These are phyloP conservation scores for Marasmius sp. DNA, from an alignment of 1,284 basidiomycete genomes.

Conservation along the genomic window DNA sequence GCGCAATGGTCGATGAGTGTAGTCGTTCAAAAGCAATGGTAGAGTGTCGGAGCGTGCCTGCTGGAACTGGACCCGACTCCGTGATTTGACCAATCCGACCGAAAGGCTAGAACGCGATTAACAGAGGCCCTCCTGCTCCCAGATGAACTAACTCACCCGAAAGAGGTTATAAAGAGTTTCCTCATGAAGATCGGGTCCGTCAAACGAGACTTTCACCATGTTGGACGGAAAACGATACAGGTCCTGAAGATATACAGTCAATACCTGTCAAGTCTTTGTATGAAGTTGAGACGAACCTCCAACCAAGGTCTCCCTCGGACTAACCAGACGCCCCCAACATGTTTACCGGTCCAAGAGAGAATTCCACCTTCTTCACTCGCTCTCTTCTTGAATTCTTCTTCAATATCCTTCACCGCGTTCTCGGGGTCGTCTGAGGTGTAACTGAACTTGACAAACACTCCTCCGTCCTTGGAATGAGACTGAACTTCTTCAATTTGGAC, in stretches of 20 bases:
- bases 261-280: neutral
- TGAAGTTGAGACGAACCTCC: slow-evolving; percentile 53
- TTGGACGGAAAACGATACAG: slow-evolving; percentile 79
- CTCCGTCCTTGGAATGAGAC: slow-evolving; percentile 77
- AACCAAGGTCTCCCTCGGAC: slow-evolving; percentile 84
- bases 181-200: slow-evolving; percentile 83
- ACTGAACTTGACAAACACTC: slow-evolving; percentile 82
- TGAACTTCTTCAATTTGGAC: slow-evolving; percentile 62
- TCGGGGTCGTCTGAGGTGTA: slow-evolving; percentile 49
- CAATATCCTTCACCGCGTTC: slow-evolving; percentile 46
- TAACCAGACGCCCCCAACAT: slow-evolving; percentile 66
- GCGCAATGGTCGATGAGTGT: slow-evolving; percentile 77
- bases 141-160: slow-evolving; percentile 46
- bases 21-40: slow-evolving; percentile 63
- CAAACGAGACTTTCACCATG: slow-evolving; percentile 77
- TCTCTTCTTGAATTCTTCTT: slow-evolving; percentile 44
- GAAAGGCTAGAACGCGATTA: slow-evolving; percentile 60
- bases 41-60: slow-evolving; percentile 69
- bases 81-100: slow-evolving; percentile 76
- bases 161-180: slow-evolving; percentile 73
- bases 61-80: slow-evolving; percentile 60
- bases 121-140: neutral
- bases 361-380: slow-evolving; percentile 51
- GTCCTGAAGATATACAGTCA: slow-evolving; percentile 51
- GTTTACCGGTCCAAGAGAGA: slow-evolving; percentile 62